Evolutionary conservation across 108 stramenopile genomes (phyloP), one percentile per base, ranked within the genome.

Genomic region (Nitzschia putrida): DNA sequence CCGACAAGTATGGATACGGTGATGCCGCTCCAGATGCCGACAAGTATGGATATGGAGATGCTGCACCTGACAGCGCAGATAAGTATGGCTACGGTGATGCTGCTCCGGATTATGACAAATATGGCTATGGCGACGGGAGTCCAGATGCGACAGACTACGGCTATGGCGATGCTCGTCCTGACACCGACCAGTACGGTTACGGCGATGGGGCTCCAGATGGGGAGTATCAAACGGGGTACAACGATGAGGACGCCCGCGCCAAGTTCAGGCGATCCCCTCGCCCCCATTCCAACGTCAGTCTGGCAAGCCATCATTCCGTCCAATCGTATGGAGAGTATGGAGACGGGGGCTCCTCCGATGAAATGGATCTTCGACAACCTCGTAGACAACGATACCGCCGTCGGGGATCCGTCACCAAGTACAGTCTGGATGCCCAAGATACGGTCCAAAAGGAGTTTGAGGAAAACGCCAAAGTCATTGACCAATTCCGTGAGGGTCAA

Each of bases 401-500:
- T 20, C 61, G 76, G 23, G 65, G 65, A 8, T 77, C 76, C 39
- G 76, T 77, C 12, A 77, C 76, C 34, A 63, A 68, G 37, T 77
- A 77, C 37, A 53, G 49, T 24, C 52, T 77, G 23, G 56, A 53
- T 0, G 58, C 64, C 18, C 61, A 68, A 22, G 64, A 71, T 25
- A 43, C 54, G 10, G 76, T 77, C 44, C 34, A 55, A 50, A 64
- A 53, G 16, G 76, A 77, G 53, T 66, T 59, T 38, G 56, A 66
- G 5, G 54, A 40, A 18, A 63, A 77, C 47, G 69, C 50, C 3
- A 45, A 71, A 23, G 23, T 70, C 38, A 65, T 77, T 50, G 26
- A 71, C 12, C 66, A 69, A 56, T 76, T 64, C 47, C 75, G 75
- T 13, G 26, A 22, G 29, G 60, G 39, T 8, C 22, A 25, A 7